phyloP scores from a whole-genome alignment of 148 eudicot genomes.

The Rhododendron ovatum region DNA sequence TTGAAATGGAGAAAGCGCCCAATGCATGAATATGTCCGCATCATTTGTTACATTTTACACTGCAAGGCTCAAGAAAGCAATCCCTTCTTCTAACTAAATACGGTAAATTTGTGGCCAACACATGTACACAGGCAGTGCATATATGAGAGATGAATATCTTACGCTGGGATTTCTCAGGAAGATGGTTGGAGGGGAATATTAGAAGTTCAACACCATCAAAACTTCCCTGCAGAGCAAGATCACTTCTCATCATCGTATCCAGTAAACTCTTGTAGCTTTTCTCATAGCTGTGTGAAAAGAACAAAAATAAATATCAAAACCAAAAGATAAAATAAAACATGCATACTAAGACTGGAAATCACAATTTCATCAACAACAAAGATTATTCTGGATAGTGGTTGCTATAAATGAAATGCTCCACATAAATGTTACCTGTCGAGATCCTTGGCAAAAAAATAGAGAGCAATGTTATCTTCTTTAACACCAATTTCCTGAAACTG shows the following conservation, averaged over 20 bases:
- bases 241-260: constrained; percentile 75
- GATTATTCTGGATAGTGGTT: neutral
- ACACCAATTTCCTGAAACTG: constrained; percentile 74
- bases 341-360: neutral
- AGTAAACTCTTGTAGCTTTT: constrained; percentile 71
- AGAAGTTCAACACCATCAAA: constrained; percentile 74
- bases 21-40: neutral
- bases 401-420: neutral
- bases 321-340: constrained; percentile 1
- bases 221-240: constrained; percentile 75
- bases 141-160: constrained; percentile 26
- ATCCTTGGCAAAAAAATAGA: constrained; percentile 93
- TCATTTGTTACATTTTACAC: neutral
- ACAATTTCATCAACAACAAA: neutral
- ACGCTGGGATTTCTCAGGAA: constrained; percentile 75
- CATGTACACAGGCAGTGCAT: neutral
- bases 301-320: neutral
- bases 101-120: neutral
- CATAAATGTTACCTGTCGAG: constrained; percentile 49
- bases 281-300: constrained; percentile 54
- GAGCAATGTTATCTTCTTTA: constrained; percentile 67
- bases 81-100: no score
- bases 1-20: neutral
- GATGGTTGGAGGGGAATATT: constrained; percentile 84
- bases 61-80: neutral